These are phyloP conservation scores for Cavenderia fasciculata DNA, from an alignment of 78 protist genomes.

Conservation along the genomic window DNA sequence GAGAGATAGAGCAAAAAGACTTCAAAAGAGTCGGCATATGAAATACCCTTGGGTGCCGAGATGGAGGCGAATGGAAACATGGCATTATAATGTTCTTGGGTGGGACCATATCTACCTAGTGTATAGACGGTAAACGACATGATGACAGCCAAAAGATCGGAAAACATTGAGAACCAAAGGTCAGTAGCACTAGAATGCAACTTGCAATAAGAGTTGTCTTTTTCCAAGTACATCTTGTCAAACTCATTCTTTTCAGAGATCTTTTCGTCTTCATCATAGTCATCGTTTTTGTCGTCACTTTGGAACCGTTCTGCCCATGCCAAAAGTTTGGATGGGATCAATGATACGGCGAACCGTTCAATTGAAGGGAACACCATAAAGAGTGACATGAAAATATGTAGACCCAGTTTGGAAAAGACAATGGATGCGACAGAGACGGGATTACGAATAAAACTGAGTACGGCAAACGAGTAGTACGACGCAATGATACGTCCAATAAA, in stretches of 20 bases:
- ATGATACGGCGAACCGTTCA: not conserved
- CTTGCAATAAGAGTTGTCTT: constrained; percentile 3
- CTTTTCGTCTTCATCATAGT: too few relatives aligned
- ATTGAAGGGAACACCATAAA: constrained; percentile 40
- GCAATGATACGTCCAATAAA: constrained; percentile 64
- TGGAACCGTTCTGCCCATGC: constrained; percentile 30
- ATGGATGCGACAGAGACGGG: constrained; percentile 54
- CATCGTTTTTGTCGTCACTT: not conserved
- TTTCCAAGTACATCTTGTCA: constrained; percentile 50
- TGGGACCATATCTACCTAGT: constrained; percentile 68
- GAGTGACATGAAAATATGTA: constrained; percentile 48
- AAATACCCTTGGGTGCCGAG: not conserved
- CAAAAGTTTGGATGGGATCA: not conserved
- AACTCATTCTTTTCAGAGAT: constrained; percentile 11
- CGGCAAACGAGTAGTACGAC: constrained; percentile 61
- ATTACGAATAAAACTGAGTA: constrained; percentile 21
- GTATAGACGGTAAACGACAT: constrained; percentile 50
- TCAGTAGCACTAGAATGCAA: constrained; percentile 46
- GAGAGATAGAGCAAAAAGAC: constrained; percentile 8
- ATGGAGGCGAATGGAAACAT: constrained; percentile 45
- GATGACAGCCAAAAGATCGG: constrained; percentile 24
- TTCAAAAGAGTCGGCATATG: not conserved
- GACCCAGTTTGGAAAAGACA: constrained; percentile 39
- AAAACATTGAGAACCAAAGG: constrained; percentile 68
- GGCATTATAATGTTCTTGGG: constrained; percentile 22